phyloP scores from a whole-genome alignment of 352 stramenopile species.

The Phytophthora ramorum region DNA sequence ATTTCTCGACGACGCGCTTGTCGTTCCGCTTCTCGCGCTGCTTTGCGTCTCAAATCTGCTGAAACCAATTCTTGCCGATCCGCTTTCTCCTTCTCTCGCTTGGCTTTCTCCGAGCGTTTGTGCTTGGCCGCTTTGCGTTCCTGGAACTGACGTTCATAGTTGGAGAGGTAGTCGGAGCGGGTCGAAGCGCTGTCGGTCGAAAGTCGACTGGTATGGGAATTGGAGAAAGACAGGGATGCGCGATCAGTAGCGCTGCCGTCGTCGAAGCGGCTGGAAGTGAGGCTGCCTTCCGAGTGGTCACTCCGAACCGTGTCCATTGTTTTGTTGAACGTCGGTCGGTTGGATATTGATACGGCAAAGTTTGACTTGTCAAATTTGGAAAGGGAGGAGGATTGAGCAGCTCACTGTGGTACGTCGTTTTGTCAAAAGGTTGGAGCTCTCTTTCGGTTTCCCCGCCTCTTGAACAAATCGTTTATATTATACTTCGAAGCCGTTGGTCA shows the following conservation, averaged over 20 bases:
- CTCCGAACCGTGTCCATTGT: slow-evolving; percentile 51
- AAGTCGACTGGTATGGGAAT: slow-evolving; percentile 37
- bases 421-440: too few relatives aligned
- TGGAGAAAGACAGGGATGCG: slow-evolving; percentile 52
- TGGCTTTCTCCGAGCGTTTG: slow-evolving; percentile 55
- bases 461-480: too few relatives aligned
- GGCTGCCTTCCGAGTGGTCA: slow-evolving; percentile 34
- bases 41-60: slow-evolving; percentile 50
- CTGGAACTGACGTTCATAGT: slow-evolving; percentile 65
- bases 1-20: slow-evolving; percentile 55
- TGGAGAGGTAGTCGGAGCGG: slow-evolving; percentile 60
- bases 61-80: slow-evolving; percentile 54
- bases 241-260: slow-evolving; percentile 34
- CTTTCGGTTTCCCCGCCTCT: too few relatives aligned
- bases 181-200: slow-evolving; percentile 42
- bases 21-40: slow-evolving; percentile 60
- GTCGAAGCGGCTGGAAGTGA: slow-evolving; percentile 34
- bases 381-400: too few relatives aligned
- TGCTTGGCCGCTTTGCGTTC: slow-evolving; percentile 61
- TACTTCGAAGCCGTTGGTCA: too few relatives aligned
- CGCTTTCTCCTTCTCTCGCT: slow-evolving; percentile 51
- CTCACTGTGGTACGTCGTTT: too few relatives aligned
- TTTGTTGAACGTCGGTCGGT: slow-evolving; percentile 11
- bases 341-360: too few relatives aligned
- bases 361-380: too few relatives aligned